phyloP scores from a whole-genome alignment of 2,329 filamentous ascomycete genomes.

The Ophiostoma sp. region DNA sequence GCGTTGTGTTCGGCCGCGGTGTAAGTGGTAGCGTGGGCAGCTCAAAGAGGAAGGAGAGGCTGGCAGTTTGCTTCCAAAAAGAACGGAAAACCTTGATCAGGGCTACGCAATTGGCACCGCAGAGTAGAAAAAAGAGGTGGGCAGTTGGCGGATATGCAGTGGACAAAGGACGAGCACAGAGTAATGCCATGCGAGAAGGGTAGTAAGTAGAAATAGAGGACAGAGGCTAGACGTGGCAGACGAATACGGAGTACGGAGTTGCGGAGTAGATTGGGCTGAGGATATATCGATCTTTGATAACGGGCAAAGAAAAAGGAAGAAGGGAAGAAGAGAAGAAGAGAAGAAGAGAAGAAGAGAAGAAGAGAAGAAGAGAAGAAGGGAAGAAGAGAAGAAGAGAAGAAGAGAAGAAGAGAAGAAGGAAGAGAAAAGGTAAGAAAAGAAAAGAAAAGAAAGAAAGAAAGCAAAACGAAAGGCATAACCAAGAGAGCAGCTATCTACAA shows the following conservation, averaged over 20 bases:
- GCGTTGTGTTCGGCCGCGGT: slow-evolving; percentile 6
- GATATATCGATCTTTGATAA: neutral
- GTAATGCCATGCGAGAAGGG: neutral
- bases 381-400: no score
- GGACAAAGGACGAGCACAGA: neutral
- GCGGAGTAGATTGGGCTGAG: neutral
- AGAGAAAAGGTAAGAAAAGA: no score
- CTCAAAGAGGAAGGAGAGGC: slow-evolving; percentile 11
- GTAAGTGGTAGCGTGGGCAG: slow-evolving; percentile 8
- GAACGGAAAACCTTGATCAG: neutral
- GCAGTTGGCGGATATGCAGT: neutral
- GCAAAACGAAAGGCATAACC: neutral
- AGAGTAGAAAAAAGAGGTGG: neutral
- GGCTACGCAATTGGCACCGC: neutral
- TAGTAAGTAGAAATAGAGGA: neutral
- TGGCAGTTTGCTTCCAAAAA: neutral
- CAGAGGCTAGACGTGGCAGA: neutral
- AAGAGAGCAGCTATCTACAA: no score
- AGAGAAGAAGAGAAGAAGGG: no score
- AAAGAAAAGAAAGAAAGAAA: neutral
- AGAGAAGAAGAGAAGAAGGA: no score
- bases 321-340: no score
- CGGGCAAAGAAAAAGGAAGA: neutral
- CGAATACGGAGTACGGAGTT: neutral
- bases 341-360: no score